A percentile compares a stretch with the other conserved stretches of the same genome.
Conservation (phyloP, 2,329 filamentous ascomycete genomes). For the Macrophomina tecta region DNA sequence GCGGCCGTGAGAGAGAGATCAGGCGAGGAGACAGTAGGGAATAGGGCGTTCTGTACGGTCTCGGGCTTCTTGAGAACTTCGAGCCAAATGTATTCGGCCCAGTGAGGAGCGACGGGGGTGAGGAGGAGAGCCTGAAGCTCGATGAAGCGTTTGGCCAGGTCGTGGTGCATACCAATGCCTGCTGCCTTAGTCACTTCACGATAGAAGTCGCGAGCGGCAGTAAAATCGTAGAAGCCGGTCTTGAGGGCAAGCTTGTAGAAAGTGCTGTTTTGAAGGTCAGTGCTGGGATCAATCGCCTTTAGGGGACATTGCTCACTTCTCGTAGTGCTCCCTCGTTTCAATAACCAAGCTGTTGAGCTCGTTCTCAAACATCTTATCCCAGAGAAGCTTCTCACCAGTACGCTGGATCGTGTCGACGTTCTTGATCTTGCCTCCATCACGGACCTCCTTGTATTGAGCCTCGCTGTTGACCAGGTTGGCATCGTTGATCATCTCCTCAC, state of each 20-base stretch:
- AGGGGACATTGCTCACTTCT: slow-evolving; percentile 55
- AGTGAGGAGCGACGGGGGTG: slow-evolving; percentile 87
- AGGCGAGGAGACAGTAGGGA: slow-evolving; percentile 71
- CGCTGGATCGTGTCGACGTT: slow-evolving; percentile 69
- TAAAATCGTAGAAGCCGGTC: slow-evolving; percentile 85
- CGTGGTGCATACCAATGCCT: slow-evolving; percentile 84
- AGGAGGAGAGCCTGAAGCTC: slow-evolving; percentile 85
- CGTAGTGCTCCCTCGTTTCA: slow-evolving; percentile 80
- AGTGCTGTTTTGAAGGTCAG: slow-evolving; percentile 34
- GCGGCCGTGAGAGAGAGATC: slow-evolving; percentile 75
- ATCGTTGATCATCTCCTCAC: slow-evolving; percentile 80
- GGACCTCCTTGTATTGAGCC: slow-evolving; percentile 50
- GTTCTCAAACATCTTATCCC: slow-evolving; percentile 90
- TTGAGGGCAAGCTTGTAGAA: slow-evolving; percentile 50
- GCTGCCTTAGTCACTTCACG: slow-evolving; percentile 79
- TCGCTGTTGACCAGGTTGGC: slow-evolving; percentile 51
- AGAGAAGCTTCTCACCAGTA: slow-evolving; percentile 70
- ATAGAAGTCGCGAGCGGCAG: slow-evolving; percentile 86
- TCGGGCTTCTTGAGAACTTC: slow-evolving; percentile 80
- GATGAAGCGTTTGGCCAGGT: slow-evolving; percentile 79
- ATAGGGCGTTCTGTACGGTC: slow-evolving; percentile 80
- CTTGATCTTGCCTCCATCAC: slow-evolving; percentile 52
- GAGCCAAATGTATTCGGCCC: slow-evolving; percentile 91
- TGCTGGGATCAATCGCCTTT: not conserved
- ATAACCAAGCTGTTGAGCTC: slow-evolving; percentile 85